Evolutionary conservation across 2,329 filamentous ascomycete genomes (phyloP), one percentile per base, ranked within the genome.

Genomic region (Monosporascus sp.): DNA sequence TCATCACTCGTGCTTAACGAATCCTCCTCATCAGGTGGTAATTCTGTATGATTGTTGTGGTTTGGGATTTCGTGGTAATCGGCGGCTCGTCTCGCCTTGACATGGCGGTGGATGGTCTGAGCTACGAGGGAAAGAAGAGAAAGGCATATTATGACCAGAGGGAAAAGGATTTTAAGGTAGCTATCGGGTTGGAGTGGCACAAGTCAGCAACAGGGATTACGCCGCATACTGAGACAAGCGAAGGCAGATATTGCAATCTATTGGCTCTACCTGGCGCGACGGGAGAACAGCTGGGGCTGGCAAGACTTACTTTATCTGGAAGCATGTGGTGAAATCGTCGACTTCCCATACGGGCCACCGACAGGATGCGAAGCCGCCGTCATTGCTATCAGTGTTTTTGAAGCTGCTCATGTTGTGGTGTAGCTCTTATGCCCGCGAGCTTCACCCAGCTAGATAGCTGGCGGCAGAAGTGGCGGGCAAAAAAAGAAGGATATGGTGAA

Each of bases 101-200:
- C 69, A 57, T 76, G 74, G 53, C 79, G 79, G 55, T 77, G 74
- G 58, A 83, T 69, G 61, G 79, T 74, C 65, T 86, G 83, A 61
- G 79, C 67, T 54, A 79, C 61, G 53, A 96, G 80, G 61, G 85
- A 77, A 50, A 88, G 67, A 60, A 92, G 69, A 7, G 94, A 97
- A 25, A 88, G 62, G 57, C 73, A 79, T 70, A 91, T 82, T 54
- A 87, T 77, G 56, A 86, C 73, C 56, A 94, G 75, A 51, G 94
- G 94, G 51, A 97, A 78, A 47, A 96, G 76, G 56, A 89, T 83
- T 71, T 89, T 86, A 51, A 96, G 81, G 70, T 89, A 92, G 70
- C 89, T 93, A 68, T 58, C 58, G 57, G 27, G 24, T 54, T 47
- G 37, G 46, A 41, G 11, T 48, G 51, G 14, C 18, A 54, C 51